Conservation (phyloP, 2,329 filamentous ascomycete species). For the Ophiosphaerella korrae region DNA sequence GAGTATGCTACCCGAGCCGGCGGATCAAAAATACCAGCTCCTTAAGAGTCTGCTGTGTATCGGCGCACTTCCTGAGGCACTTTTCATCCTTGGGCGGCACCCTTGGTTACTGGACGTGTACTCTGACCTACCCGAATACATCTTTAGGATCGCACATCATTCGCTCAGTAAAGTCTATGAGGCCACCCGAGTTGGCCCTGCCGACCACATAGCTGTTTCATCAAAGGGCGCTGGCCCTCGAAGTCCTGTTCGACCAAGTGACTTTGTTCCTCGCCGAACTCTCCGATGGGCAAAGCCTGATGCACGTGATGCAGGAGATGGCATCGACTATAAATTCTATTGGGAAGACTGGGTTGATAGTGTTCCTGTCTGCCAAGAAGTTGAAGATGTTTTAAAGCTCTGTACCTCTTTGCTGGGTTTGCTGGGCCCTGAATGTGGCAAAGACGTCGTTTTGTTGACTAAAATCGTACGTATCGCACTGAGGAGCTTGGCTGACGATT, state of each 20-base stretch:
- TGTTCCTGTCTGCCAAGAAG: constrained; percentile 84
- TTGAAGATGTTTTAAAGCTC: constrained; percentile 88
- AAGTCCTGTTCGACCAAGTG: constrained; percentile 65
- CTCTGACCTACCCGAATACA: constrained; percentile 76
- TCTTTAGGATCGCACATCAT: constrained; percentile 85
- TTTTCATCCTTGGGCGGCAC: constrained; percentile 90
- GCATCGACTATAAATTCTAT: constrained; percentile 85
- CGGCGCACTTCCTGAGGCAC: constrained; percentile 87
- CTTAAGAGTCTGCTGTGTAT: constrained; percentile 86
- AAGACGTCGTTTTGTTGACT: constrained; percentile 75
- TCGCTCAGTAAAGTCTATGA: constrained; percentile 78
- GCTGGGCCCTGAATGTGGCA: constrained; percentile 87
- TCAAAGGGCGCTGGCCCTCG: constrained; percentile 52
- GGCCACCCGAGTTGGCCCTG: constrained; percentile 54
- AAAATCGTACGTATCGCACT: constrained; percentile 87
- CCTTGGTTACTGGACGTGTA: constrained; percentile 90
- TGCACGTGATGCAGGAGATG: constrained; percentile 73
- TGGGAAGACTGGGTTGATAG: constrained; percentile 98
- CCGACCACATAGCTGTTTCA: constrained; percentile 48
- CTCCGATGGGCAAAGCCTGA: constrained; percentile 87
- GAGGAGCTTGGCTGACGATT: constrained; percentile 72
- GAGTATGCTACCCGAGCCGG: constrained; percentile 69
- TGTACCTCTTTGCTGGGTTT: constrained; percentile 84
- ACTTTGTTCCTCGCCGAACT: constrained; percentile 67
- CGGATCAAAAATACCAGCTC: constrained; percentile 85